A percentile compares a stretch with the other conserved stretches of the same genome.
These are phyloP conservation scores for Ophiostoma himal-ulmi DNA, from an alignment of 2,329 filamentous ascomycete species.

Conservation along the genomic window DNA sequence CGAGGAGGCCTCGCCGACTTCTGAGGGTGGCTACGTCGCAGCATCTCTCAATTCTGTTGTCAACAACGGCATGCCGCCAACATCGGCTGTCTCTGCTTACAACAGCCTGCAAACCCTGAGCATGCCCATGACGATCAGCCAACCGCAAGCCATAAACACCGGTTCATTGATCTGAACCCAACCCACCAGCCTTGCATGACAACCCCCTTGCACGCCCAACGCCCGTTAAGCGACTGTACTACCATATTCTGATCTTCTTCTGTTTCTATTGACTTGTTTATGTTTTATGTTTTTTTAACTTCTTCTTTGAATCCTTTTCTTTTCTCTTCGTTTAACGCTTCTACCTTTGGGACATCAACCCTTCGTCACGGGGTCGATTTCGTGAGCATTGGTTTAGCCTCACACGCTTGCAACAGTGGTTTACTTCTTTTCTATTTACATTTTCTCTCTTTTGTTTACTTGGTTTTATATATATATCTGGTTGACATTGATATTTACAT, in stretches of 20 bases:
- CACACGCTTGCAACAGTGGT: conserved; percentile 16
- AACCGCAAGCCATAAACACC: conserved; percentile 40
- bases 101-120: conserved; percentile 57
- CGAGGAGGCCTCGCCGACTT: conserved; percentile 70
- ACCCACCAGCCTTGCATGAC: background rate
- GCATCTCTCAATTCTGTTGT: conserved; percentile 45
- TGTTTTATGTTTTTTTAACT: conserved; percentile 26
- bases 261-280: conserved; percentile 23
- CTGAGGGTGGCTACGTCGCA: conserved; percentile 58
- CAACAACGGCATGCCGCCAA: conserved; percentile 29
- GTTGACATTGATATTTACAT: conserved; percentile 11
- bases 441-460: conserved; percentile 13
- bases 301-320: background rate
- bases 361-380: conserved; percentile 24
- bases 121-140: conserved; percentile 60
- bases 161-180: conserved; percentile 39
- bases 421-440: conserved; percentile 2
- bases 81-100: conserved; percentile 38
- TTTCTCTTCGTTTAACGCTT: conserved; percentile 21
- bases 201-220: background rate
- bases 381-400: conserved; percentile 23
- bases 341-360: conserved; percentile 17
- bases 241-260: conserved; percentile 11
- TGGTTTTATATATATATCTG: conserved; percentile 19
- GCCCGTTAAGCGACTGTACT: conserved; percentile 18